Conservation (phyloP, 2,329 filamentous ascomycete species). For the Dothistroma pini region DNA sequence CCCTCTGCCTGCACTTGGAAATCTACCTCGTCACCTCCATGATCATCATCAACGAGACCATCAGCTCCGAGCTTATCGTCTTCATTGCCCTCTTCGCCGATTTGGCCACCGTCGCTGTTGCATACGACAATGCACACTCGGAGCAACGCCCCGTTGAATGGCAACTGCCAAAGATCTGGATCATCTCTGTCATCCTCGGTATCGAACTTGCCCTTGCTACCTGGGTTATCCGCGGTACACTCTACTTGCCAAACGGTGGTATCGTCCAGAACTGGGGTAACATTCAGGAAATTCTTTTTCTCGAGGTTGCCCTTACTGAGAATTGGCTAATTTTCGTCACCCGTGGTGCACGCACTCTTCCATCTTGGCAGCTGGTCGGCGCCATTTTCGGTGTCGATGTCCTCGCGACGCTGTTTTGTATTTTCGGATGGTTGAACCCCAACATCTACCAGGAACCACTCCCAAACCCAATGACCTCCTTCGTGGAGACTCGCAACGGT, state of each 20-base stretch:
- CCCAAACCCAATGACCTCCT: constrained; percentile 41
- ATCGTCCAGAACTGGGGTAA: constrained; percentile 71
- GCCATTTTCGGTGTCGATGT: constrained; percentile 70
- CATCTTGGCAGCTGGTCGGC: constrained; percentile 68
- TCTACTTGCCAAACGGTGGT: constrained; percentile 67
- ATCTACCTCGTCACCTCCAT: constrained; percentile 74
- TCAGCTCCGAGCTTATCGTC: constrained; percentile 68
- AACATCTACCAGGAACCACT: constrained; percentile 39
- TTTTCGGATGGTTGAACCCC: constrained; percentile 71
- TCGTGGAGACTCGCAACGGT: constrained; percentile 38
- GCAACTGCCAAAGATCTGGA: constrained; percentile 79
- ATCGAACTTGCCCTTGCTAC: constrained; percentile 64
- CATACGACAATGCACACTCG: constrained; percentile 75
- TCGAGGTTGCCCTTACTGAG: constrained; percentile 51
- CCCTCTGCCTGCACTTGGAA: constrained; percentile 68
- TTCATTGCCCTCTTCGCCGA: constrained; percentile 78
- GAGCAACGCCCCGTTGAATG: constrained; percentile 73
- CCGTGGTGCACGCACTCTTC: constrained; percentile 64
- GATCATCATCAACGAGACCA: constrained; percentile 76
- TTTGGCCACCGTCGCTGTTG: constrained; percentile 73
- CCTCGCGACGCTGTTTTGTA: constrained; percentile 67
- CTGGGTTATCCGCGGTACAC: constrained; percentile 68
- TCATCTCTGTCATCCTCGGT: constrained; percentile 68
- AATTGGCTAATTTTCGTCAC: constrained; percentile 56
- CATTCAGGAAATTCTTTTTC: constrained; percentile 65